Evolutionary conservation across 2,329 filamentous ascomycete species (phyloP).

Genomic region (Ceratocystis cubensis): DNA sequence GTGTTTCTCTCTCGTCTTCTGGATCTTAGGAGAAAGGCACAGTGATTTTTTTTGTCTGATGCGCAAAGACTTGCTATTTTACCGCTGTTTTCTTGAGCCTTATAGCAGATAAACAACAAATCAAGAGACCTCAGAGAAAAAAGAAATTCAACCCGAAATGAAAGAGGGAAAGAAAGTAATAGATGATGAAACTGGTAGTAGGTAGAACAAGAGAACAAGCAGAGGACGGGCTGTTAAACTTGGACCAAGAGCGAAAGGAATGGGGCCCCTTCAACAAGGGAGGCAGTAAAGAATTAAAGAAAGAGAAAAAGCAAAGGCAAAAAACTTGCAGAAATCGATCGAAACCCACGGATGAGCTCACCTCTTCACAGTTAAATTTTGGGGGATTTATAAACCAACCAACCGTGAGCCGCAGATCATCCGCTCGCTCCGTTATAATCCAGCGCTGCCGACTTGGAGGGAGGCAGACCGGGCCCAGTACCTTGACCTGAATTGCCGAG

Average conservation of each 20-base stretch:
- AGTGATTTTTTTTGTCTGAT: not conserved
- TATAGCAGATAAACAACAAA: not conserved
- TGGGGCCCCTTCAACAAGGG: not conserved
- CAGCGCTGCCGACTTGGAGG: too few relatives aligned
- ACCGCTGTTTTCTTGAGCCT: not conserved
- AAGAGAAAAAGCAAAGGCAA: constrained; percentile 1
- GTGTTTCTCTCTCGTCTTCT: not conserved
- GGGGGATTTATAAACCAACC: not conserved
- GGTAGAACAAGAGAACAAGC: not conserved
- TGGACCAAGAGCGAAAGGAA: not conserved
- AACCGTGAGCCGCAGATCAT: not conserved
- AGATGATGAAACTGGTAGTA: too few relatives aligned
- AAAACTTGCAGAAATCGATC: constrained; percentile 14
- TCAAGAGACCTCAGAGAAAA: not conserved
- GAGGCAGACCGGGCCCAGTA: not conserved
- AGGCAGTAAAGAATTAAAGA: not conserved
- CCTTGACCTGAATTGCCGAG: not conserved
- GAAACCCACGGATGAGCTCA: constrained; percentile 16
- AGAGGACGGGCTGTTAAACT: not conserved
- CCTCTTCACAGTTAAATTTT: constrained; percentile 11
- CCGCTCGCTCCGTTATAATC: not conserved
- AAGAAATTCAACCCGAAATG: not conserved
- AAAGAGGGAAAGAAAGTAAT: too few relatives aligned
- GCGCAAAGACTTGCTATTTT: not conserved
- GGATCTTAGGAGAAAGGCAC: not conserved